phyloP scores from a whole-genome alignment of 2,329 filamentous ascomycete species.

The Penicillium sp. region DNA sequence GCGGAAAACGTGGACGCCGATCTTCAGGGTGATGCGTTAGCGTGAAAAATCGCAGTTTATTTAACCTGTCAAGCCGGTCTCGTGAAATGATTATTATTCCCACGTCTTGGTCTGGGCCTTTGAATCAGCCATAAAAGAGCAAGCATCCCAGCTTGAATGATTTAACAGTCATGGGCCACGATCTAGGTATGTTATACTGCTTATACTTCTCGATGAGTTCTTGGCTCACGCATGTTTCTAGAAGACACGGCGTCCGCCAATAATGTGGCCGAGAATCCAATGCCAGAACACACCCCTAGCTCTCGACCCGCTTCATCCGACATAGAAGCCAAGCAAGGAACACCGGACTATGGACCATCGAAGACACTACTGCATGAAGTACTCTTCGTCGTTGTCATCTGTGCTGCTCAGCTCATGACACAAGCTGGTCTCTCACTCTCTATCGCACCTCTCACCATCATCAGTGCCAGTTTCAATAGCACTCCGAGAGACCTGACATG shows the following conservation, averaged over 20 bases:
- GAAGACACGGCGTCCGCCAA: background rate
- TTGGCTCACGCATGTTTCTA: background rate
- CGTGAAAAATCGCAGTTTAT: background rate
- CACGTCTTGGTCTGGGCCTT: background rate
- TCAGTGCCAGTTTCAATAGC: slow-evolving; percentile 46
- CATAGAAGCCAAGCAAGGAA: slow-evolving; percentile 9
- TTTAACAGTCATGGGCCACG: background rate
- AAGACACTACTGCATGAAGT: slow-evolving; percentile 24
- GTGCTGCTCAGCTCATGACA: slow-evolving; percentile 38
- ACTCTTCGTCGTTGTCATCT: slow-evolving; percentile 30
- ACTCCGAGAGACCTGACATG: slow-evolving; percentile 48
- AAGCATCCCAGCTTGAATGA: background rate
- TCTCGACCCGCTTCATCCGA: slow-evolving; percentile 1
- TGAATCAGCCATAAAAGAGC: background rate
- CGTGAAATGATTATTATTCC: background rate
- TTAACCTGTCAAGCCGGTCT: background rate
- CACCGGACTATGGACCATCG: slow-evolving; percentile 1
- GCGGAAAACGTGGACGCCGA: background rate
- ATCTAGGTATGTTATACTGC: background rate
- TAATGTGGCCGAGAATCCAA: background rate
- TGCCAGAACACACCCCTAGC: background rate
- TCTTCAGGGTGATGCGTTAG: slow-evolving; percentile 1
- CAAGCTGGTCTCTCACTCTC: slow-evolving; percentile 46
- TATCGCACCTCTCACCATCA: slow-evolving; percentile 47
- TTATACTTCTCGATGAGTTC: background rate